Base-by-base conservation (phyloP, 176 grass and related monocot genomes). In the Rhynchospora tenuis region DNA sequence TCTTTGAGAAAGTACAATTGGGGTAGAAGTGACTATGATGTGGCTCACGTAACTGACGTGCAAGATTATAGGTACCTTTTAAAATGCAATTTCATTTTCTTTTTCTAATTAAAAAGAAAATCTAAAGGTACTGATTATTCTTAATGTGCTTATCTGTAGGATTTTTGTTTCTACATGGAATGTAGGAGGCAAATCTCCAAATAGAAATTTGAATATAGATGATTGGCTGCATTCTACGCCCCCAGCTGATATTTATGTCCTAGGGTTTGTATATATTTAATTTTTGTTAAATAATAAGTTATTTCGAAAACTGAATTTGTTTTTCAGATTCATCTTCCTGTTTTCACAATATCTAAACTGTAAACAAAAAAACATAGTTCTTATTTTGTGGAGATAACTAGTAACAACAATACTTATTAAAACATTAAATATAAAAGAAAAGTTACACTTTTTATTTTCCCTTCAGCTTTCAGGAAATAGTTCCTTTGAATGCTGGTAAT, bases 401-500 rank as follows among this genome's bases (percentile, higher is more conserved):
- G 69, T 24, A 23, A 50, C 3, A 24, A 74, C 13, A 45, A 51
- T 51, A 74, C 44, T 24, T 3, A 26, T 27, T 74, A 51, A 54
- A 56, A 29, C 71, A 14, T 27, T 0, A 46, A 44, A 71, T 15
- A 22, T 45, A 19, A n/a, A 71, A 9, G 50, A 31, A 19, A 26
- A 28, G 16, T 74, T 9, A 45, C 4, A 71, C 16, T 11, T 19
- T 15, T 57, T 44, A 4, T 38, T 71, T 86, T 1, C 3, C 15
- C 26, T n/a, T 84, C 84, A 98, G 95, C 59, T 98, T 98, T 89
- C 95, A 98, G 64, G 95, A 98, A 86, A 94, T 98, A 82, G 95
- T 98, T 82, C 95, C 95, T 82, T 88, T 98, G 64, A 98, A 98
- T 88, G 95, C 95, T 47, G 95, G 95, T 61, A 98, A 98, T 88